phyloP scores from a whole-genome alignment of 2,329 filamentous ascomycete genomes.

The Alternaria brassicae region DNA sequence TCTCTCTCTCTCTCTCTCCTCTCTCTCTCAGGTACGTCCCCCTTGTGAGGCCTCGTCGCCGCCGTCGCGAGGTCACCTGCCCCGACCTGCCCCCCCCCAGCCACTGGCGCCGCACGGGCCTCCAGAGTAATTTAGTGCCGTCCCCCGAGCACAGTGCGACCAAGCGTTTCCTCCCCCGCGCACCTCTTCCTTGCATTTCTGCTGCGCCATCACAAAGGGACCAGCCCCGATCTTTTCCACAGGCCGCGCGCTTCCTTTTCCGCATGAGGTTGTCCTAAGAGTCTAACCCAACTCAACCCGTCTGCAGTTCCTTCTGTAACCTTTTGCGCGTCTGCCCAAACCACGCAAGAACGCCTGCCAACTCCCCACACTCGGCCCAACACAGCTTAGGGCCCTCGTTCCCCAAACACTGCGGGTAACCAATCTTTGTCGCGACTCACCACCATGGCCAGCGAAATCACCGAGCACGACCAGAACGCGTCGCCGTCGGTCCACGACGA shows the following conservation, averaged over 20 bases:
- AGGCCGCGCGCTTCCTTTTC: conserved; percentile 40
- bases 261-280: conserved; percentile 44
- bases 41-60: too few relatives aligned
- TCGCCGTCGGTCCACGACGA: conserved; percentile 61
- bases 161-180: conserved; percentile 28
- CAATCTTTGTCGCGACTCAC: conserved; percentile 32
- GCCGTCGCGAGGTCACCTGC: conserved; percentile 11
- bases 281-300: conserved; percentile 41
- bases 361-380: conserved; percentile 48
- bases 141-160: conserved; percentile 39
- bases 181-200: conserved; percentile 41
- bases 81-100: conserved; percentile 12
- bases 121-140: conserved; percentile 23
- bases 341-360: conserved; percentile 19
- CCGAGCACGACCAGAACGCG: conserved; percentile 60
- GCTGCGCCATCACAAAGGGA: conserved; percentile 46
- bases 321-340: conserved; percentile 37
- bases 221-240: conserved; percentile 44
- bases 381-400: conserved; percentile 50
- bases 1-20: too few relatives aligned
- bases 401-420: conserved; percentile 45
- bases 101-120: conserved; percentile 25
- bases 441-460: conserved; percentile 57
- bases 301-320: conserved; percentile 39
- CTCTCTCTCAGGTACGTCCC: background rate